phyloP scores from a whole-genome alignment of 2,329 filamentous ascomycete species.

The Fusarium drepaniforme region DNA sequence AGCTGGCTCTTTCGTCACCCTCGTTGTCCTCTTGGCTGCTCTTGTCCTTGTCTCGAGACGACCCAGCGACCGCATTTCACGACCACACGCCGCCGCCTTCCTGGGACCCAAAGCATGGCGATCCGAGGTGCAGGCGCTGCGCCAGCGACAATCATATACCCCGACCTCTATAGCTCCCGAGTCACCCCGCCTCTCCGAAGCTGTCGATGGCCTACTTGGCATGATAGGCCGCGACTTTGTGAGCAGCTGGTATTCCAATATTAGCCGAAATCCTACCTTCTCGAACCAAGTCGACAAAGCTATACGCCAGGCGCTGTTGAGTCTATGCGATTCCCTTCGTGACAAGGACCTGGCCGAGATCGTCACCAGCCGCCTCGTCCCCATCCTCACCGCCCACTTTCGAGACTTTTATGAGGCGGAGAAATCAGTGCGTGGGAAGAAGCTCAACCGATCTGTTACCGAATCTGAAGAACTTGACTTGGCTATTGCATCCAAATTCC shows the following conservation, averaged over 20 bases:
- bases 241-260: conserved; percentile 87
- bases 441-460: conserved; percentile 89
- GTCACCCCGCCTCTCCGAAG: conserved; percentile 82
- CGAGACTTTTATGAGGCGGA: conserved; percentile 94
- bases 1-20: conserved; percentile 71
- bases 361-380: conserved; percentile 84
- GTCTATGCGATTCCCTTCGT: conserved; percentile 78
- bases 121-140: conserved; percentile 75
- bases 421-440: conserved; percentile 84
- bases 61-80: conserved; percentile 54
- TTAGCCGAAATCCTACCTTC: conserved; percentile 85
- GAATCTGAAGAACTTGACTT: conserved; percentile 97
- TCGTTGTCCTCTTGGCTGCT: conserved; percentile 67
- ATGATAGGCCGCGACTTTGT: conserved; percentile 87
- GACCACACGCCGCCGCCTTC: conserved; percentile 68
- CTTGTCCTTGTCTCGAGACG: conserved; percentile 67
- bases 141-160: conserved; percentile 74
- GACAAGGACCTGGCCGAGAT: conserved; percentile 87
- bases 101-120: conserved; percentile 74
- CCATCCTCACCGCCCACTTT: conserved; percentile 89
- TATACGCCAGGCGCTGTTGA: conserved; percentile 78
- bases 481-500: conserved; percentile 95
- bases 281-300: conserved; percentile 87
- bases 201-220: conserved; percentile 82
- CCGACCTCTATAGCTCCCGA: conserved; percentile 78